A percentile compares a stretch with the other conserved stretches of the same genome.
phyloP scores from a whole-genome alignment of 2,329 filamentous ascomycete genomes.

The Pseudocercospora ulei region DNA sequence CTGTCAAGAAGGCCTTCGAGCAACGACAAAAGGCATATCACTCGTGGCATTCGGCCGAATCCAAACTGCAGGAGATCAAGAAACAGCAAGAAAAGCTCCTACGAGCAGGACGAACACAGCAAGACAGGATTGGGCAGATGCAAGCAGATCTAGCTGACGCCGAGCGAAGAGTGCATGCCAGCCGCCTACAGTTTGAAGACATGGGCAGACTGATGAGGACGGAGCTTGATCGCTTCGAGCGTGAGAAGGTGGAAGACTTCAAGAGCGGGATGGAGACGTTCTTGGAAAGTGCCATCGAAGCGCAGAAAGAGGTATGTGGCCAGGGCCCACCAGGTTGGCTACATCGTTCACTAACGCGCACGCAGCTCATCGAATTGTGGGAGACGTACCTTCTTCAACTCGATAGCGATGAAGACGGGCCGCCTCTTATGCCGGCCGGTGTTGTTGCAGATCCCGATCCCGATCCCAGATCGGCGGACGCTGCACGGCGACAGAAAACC shows the following conservation, averaged over 20 bases:
- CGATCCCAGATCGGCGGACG: slow-evolving; percentile 16
- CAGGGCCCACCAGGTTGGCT: slow-evolving; percentile 1
- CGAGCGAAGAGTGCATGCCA: slow-evolving; percentile 85
- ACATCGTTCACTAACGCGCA: slow-evolving; percentile 23
- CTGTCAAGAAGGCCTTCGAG: slow-evolving; percentile 82
- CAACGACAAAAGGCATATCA: slow-evolving; percentile 95
- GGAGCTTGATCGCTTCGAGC: slow-evolving; percentile 88
- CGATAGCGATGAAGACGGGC: slow-evolving; percentile 78
- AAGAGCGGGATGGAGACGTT: slow-evolving; percentile 98
- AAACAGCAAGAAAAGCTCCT: slow-evolving; percentile 86
- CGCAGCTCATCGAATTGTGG: slow-evolving; percentile 74
- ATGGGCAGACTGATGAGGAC: slow-evolving; percentile 89
- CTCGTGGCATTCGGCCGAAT: slow-evolving; percentile 83
- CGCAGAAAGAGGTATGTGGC: slow-evolving; percentile 81
- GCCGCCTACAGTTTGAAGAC: slow-evolving; percentile 83
- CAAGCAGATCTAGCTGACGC: slow-evolving; percentile 90
- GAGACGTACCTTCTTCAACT: slow-evolving; percentile 96
- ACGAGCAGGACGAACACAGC: slow-evolving; percentile 86
- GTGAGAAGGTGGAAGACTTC: slow-evolving; percentile 97
- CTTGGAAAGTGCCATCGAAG: slow-evolving; percentile 90
- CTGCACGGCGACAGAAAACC: slow-evolving; percentile 17
- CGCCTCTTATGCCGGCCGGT: slow-evolving; percentile 30
- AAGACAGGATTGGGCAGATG: slow-evolving; percentile 86
- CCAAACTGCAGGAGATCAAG: slow-evolving; percentile 83
- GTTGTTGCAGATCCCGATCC: slow-evolving; percentile 23